phyloP scores from a whole-genome alignment of 371 early-diverging fungal species.

The Mucor irregularis region DNA sequence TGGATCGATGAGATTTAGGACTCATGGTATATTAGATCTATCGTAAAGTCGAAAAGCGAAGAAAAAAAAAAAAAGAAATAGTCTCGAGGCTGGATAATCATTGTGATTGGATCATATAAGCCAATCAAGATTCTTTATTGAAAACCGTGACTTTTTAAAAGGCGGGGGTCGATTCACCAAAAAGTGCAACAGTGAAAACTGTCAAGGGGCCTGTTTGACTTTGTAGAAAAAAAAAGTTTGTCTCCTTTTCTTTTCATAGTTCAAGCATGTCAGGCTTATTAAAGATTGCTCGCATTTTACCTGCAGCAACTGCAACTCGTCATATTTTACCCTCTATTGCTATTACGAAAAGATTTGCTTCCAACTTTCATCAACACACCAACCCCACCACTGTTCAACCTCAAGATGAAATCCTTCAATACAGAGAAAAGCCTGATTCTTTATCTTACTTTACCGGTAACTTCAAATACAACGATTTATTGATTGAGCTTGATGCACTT shows the following conservation, averaged over 20 bases:
- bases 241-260: background rate
- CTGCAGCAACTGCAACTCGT: background rate
- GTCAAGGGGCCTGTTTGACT: constrained; percentile 30
- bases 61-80: no score
- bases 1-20: constrained; percentile 26
- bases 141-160: background rate
- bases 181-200: background rate
- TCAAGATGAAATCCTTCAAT: constrained; percentile 31
- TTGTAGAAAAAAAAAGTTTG: constrained; percentile 11
- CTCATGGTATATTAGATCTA: background rate
- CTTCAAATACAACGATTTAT: constrained; percentile 74
- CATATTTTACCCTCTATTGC: background rate
- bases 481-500: constrained; percentile 71
- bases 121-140: no score
- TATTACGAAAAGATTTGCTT: constrained; percentile 3
- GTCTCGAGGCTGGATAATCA: no score
- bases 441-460: constrained; percentile 90
- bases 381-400: background rate
- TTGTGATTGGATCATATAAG: constrained; percentile 2
- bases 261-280: constrained; percentile 12
- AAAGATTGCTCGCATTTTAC: constrained; percentile 13
- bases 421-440: constrained; percentile 64
- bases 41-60: no score
- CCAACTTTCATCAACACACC: constrained; percentile 3
- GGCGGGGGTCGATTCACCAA: background rate